Evolutionary conservation across 768 basidiomycete genomes (phyloP), one percentile per base, ranked within the genome.

Genomic region (Artomyces pyxidatus): DNA sequence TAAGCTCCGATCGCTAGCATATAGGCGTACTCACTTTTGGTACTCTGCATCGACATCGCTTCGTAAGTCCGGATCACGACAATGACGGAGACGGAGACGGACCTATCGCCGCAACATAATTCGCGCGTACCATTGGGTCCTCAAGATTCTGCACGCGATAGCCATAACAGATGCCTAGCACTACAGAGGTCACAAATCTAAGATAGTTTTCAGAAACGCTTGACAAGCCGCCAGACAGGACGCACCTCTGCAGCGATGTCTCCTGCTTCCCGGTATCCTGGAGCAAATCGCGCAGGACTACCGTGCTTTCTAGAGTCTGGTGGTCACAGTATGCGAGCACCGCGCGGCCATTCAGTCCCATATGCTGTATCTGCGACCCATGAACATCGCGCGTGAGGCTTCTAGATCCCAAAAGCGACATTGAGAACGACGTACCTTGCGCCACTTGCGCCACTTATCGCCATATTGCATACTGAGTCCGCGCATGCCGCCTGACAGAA

Each of bases 131-230:
- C 45, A 47, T 42, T 17, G 46, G 27, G 11, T 54, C 46, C 2
- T 52, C 42, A 17, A 53, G 21, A 27, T 44, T 29, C 39, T 19
- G n/a, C 17, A 48, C 37, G 23, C 53, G 46, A 23, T 46, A 37
- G 22, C 42, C 46, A 17, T 54, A 48, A 3, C 51, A 40, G 2
- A 52, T 35, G 6, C 37, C 41, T 10, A 53, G 38, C 6, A 50
- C 51, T 9, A 53, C n/a, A 27, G 53, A 54, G 5, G 45, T 47
- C 14, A n/a, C 41, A 23, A 54, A 52, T 35, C 46, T 52, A 38
- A 35, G 35, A 27, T 23, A 27, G 23, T 19, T 14, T 23, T 3
- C 6, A n/a, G 26, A 10, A 25, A 22, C 12, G 12, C 11, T 3
- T 23, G 14, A 6, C 32, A 30, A 2, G 12, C 1, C 2, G 37